Conservation (phyloP, 306 rosid species). For the Rosa multiflora region DNA sequence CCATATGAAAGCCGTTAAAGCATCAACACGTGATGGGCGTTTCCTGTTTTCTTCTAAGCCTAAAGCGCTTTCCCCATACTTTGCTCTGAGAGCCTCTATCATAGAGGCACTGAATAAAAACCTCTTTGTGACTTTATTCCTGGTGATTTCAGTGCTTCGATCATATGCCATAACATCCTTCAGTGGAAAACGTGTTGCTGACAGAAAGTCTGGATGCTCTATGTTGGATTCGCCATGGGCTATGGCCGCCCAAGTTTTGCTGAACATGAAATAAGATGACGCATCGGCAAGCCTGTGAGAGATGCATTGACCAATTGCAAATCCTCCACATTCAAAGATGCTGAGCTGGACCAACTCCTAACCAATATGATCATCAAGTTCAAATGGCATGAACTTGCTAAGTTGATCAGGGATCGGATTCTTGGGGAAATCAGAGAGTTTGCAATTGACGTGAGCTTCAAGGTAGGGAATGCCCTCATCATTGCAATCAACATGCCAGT, state of each 20-base stretch:
- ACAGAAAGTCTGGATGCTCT: conserved; percentile 26
- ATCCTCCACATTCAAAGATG: conserved; percentile 24
- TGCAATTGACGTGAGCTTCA: conserved; percentile 16
- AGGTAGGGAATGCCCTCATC: conserved; percentile 41
- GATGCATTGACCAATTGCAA: conserved; percentile 19
- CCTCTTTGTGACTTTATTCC: conserved; percentile 13
- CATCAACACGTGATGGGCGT: conserved; percentile 7
- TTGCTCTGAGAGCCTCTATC: conserved; percentile 4
- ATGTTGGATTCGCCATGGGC: conserved; percentile 15
- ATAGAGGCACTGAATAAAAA: conserved; percentile 7
- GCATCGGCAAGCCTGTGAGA: conserved; percentile 34
- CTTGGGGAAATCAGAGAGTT: not conserved
- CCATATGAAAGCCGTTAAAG: conserved; percentile 16
- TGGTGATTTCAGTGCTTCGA: not conserved
- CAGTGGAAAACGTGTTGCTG: conserved; percentile 42
- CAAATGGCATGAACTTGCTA: conserved; percentile 22
- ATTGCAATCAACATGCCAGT: conserved; percentile 29
- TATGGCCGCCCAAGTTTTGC: conserved; percentile 21
- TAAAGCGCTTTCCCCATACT: not conserved
- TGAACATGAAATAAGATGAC: conserved; percentile 11
- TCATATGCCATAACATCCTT: conserved; percentile 23
- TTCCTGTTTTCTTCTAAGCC: not conserved
- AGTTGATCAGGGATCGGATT: conserved; percentile 15
- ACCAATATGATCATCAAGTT: conserved; percentile 10
- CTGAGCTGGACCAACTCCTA: conserved; percentile 20